These are phyloP conservation scores for Microcyclospora pomicola DNA, from an alignment of 2,329 filamentous ascomycete species.

Conservation along the genomic window DNA sequence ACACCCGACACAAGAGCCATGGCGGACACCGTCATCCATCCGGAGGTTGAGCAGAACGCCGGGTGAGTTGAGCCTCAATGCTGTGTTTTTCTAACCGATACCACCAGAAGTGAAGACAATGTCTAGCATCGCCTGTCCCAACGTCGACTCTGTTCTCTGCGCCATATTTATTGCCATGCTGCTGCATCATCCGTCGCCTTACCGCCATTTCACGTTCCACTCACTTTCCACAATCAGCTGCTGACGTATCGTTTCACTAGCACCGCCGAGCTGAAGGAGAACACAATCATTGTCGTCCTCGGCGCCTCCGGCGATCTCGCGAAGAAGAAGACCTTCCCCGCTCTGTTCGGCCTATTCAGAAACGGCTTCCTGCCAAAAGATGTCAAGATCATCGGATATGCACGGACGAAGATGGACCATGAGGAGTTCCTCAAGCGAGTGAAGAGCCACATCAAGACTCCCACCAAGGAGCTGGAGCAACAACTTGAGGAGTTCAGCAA, in stretches of 20 bases:
- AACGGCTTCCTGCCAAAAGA: slow-evolving; percentile 97
- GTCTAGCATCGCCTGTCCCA: too few species aligned
- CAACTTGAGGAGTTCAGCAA: slow-evolving; percentile 81
- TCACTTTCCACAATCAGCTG: not conserved
- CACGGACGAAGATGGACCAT: slow-evolving; percentile 98
- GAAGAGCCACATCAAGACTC: slow-evolving; percentile 97
- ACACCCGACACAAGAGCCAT: slow-evolving; percentile 16
- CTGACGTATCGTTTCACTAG: slow-evolving; percentile 31
- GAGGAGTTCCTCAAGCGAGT: slow-evolving; percentile 88
- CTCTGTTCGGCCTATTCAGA: slow-evolving; percentile 91
- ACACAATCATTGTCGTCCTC: slow-evolving; percentile 92
- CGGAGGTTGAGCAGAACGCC: slow-evolving; percentile 32
- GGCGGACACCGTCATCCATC: slow-evolving; percentile 35
- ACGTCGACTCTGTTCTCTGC: too few species aligned
- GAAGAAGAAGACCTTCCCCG: slow-evolving; percentile 99
- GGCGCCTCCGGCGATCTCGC: slow-evolving; percentile 94
- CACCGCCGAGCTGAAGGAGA: slow-evolving; percentile 90
- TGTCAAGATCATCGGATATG: slow-evolving; percentile 96
- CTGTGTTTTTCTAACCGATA: not conserved
- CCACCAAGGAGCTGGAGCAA: slow-evolving; percentile 92
- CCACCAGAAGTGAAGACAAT: too few species aligned
- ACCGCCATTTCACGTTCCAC: not conserved
- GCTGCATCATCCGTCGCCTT: not conserved
- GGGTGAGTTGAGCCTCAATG: slow-evolving; percentile 26
- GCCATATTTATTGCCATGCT: too few species aligned